These are phyloP conservation scores for Scorias spongiosa DNA, from an alignment of 2,329 filamentous ascomycete species.

Conservation along the genomic window DNA sequence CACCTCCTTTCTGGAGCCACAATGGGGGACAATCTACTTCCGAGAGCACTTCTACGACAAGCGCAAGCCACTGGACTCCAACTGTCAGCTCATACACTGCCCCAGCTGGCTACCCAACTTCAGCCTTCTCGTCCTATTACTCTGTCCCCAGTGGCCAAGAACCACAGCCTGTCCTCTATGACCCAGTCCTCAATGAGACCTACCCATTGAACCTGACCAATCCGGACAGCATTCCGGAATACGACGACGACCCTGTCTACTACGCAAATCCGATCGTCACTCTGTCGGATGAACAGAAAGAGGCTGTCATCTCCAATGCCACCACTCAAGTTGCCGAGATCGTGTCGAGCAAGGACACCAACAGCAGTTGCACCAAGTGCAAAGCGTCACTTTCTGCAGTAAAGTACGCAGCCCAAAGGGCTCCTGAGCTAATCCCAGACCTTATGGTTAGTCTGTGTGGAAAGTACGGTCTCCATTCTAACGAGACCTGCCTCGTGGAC, in stretches of 20 bases:
- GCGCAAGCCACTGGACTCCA: background rate
- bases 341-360: conserved; percentile 17
- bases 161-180: conserved; percentile 39
- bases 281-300: conserved; percentile 25
- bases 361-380: conserved; percentile 38
- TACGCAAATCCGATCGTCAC: conserved; percentile 34
- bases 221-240: conserved; percentile 35
- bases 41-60: conserved; percentile 1
- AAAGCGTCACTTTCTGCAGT: conserved; percentile 35
- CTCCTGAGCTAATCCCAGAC: conserved; percentile 33
- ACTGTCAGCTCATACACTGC: conserved; percentile 22
- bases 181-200: conserved; percentile 39
- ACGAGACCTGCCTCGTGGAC: conserved; percentile 31
- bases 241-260: conserved; percentile 34
- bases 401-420: conserved; percentile 35
- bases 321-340: conserved; percentile 32
- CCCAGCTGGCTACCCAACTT: conserved; percentile 35
- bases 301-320: conserved; percentile 29
- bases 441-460: conserved; percentile 39
- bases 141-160: conserved; percentile 31
- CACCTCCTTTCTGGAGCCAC: background rate
- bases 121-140: conserved; percentile 36
- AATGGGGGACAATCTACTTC: conserved; percentile 1
- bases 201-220: conserved; percentile 38
- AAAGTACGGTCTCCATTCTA: conserved; percentile 30